These are phyloP conservation scores for Sugiyamaella sp. DNA, from an alignment of 1,139 yeast species.

Conservation along the genomic window DNA sequence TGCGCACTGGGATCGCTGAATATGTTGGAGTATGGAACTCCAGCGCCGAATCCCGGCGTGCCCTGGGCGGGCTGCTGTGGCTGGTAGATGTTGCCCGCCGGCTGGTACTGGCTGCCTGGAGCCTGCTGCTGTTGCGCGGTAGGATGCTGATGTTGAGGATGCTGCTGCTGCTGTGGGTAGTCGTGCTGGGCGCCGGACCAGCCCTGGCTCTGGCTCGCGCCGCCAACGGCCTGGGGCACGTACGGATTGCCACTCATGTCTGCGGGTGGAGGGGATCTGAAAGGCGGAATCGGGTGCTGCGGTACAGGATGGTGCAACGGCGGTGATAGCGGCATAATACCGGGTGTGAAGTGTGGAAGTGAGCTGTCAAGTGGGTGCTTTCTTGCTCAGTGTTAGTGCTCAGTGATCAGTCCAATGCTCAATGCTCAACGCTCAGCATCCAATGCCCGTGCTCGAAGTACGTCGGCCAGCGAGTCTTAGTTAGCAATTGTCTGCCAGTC, in stretches of 20 bases:
- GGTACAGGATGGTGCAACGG: constrained; percentile 52
- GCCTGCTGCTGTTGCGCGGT: constrained; percentile 12
- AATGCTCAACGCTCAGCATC: too few relatives aligned
- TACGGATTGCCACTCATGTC: constrained; percentile 32
- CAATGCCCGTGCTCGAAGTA: too few relatives aligned
- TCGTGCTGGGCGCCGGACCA: constrained; percentile 24
- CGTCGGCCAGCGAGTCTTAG: too few relatives aligned
- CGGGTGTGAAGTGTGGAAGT: not conserved
- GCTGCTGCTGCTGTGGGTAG: constrained; percentile 13
- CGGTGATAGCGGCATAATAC: constrained; percentile 37
- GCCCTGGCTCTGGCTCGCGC: too few relatives aligned
- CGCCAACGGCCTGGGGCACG: constrained; percentile 22
- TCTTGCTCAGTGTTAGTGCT: not conserved
- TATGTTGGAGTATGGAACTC: constrained; percentile 44
- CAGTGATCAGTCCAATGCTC: too few relatives aligned
- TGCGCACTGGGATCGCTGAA: constrained; percentile 81
- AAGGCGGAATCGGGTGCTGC: constrained; percentile 49
- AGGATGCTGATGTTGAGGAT: constrained; percentile 13
- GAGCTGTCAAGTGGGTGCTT: not conserved
- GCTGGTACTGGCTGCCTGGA: constrained; percentile 17
- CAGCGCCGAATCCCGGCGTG: constrained; percentile 23
- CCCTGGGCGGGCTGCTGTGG: constrained; percentile 22
- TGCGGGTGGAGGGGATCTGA: constrained; percentile 43
- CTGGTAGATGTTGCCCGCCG: constrained; percentile 16
- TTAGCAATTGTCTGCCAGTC: too few relatives aligned